These are phyloP conservation scores for Umbelopsis isabellina DNA, from an alignment of 192 early-diverging fungal species.

Conservation along the genomic window DNA sequence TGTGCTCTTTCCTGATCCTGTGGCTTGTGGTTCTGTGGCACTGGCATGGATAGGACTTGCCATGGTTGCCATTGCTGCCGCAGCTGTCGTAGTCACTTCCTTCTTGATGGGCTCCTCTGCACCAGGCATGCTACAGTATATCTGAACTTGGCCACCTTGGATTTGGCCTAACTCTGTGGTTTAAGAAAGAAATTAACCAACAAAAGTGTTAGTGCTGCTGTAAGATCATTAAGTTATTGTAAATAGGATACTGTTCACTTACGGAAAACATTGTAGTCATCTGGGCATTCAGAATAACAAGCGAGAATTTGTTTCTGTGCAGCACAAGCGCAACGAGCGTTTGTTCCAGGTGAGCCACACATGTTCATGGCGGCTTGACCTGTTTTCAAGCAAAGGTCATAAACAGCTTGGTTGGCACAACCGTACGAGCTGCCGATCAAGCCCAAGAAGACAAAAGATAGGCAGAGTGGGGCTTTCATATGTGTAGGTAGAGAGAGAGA, in stretches of 20 bases:
- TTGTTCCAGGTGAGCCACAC: slow-evolving; percentile 1
- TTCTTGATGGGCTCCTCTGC: neutral
- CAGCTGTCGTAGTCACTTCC: neutral
- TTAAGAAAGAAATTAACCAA: neutral
- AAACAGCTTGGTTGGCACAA: slow-evolving; percentile 6
- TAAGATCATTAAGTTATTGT: neutral
- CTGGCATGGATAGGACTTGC: slow-evolving; percentile 1
- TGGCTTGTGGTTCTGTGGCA: neutral
- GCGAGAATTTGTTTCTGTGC: slow-evolving; percentile 21
- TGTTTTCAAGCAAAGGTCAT: slow-evolving; percentile 20
- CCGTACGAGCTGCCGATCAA: slow-evolving; percentile 5
- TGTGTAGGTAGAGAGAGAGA: too few species aligned
- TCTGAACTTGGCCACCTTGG: slow-evolving; percentile 7
- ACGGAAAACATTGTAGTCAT: slow-evolving; percentile 6
- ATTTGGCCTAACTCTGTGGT: neutral
- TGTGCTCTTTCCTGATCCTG: neutral
- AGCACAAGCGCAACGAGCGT: slow-evolving; percentile 5
- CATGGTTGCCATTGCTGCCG: neutral
- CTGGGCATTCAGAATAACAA: slow-evolving; percentile 21
- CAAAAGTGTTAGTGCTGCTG: neutral
- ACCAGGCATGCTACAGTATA: slow-evolving; percentile 1
- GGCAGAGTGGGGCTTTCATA: neutral
- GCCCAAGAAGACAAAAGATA: neutral
- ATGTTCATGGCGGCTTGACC: slow-evolving; percentile 3
- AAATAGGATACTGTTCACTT: neutral